Conservation (phyloP, 2,329 filamentous ascomycete genomes). For the Venturia carpophila region DNA sequence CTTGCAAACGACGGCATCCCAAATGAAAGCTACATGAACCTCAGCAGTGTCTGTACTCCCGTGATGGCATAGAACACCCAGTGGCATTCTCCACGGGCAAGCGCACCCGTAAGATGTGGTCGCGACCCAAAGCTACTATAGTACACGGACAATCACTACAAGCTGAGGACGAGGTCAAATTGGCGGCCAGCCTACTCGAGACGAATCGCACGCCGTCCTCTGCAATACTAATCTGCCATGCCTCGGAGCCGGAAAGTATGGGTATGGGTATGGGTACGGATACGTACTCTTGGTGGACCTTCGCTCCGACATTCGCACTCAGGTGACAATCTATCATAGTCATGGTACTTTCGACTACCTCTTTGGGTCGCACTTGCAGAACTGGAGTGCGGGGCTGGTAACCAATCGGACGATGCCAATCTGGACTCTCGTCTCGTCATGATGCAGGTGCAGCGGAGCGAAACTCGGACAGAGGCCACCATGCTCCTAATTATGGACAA, state of each 20-base stretch:
- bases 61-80: not conserved
- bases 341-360: conserved; percentile 1
- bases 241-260: not conserved
- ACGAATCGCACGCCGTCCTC: not conserved
- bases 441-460: conserved; percentile 1
- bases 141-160: not conserved
- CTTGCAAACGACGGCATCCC: not conserved
- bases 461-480: not conserved
- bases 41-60: not conserved
- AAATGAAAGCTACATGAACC: not conserved
- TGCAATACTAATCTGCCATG: too few relatives aligned
- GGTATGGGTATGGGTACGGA: too few relatives aligned
- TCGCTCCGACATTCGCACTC: not conserved
- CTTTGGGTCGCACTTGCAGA: conserved; percentile 9
- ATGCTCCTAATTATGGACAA: not conserved
- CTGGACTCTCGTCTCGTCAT: not conserved
- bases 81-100: not conserved
- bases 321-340: conserved; percentile 4
- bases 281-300: conserved; percentile 3
- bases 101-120: not conserved
- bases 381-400: not conserved
- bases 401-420: conserved; percentile 12
- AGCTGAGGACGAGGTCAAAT: not conserved
- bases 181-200: not conserved
- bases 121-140: not conserved